Conservation (phyloP, 805 yeast species). For the Brettanomyces naardenensis region DNA sequence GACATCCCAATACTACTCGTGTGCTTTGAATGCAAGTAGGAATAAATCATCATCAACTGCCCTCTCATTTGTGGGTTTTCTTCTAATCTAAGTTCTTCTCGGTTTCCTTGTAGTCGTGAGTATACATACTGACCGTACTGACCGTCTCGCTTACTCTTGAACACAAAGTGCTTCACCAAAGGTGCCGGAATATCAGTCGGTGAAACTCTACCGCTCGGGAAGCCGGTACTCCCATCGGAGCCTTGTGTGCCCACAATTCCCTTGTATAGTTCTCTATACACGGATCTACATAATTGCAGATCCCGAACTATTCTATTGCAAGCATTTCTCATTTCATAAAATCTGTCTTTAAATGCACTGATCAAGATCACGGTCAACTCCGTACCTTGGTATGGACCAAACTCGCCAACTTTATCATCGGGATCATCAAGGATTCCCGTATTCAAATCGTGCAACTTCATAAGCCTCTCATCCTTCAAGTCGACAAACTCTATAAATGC, state of each 20-base stretch:
- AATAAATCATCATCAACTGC: constrained; percentile 22
- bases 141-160: constrained; percentile 51
- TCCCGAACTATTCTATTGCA: constrained; percentile 43
- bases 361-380: constrained; percentile 37
- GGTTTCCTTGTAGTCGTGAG: constrained; percentile 16
- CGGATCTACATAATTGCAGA: constrained; percentile 30
- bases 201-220: constrained; percentile 31
- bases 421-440: constrained; percentile 9
- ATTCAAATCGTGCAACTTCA: constrained; percentile 23
- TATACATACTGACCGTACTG: constrained; percentile 46
- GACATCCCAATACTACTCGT: constrained; percentile 6
- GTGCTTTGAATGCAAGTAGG: constrained; percentile 19
- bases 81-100: constrained; percentile 12
- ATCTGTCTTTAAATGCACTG: constrained; percentile 70
- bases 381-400: no score
- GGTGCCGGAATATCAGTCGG: constrained; percentile 50
- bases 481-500: constrained; percentile 63
- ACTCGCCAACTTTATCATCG: constrained; percentile 10
- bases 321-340: constrained; percentile 62
- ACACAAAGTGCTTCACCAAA: constrained; percentile 68
- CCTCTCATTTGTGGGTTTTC: constrained; percentile 9
- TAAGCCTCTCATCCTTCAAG: constrained; percentile 24
- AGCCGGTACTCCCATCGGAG: constrained; percentile 19
- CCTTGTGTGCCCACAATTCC: constrained; percentile 24
- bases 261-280: constrained; percentile 21